A percentile compares a stretch with the other conserved stretches of the same genome.
phyloP scores from a whole-genome alignment of 305 asterid species.

The Fraxinus platypoda region DNA sequence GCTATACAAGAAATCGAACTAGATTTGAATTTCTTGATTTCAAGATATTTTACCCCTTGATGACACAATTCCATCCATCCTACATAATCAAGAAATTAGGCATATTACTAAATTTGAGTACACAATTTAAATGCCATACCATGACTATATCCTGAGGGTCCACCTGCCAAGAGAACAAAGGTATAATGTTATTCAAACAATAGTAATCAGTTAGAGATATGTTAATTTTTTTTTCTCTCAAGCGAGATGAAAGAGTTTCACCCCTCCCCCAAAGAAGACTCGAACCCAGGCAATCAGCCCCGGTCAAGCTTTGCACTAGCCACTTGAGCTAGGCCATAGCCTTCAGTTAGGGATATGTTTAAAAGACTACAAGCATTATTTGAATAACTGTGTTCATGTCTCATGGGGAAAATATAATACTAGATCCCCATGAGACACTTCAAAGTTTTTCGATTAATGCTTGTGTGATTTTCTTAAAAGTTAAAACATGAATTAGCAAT shows the following conservation, averaged over 20 bases:
- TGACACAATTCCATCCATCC: neutral
- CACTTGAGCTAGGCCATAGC: neutral
- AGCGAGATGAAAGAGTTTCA: neutral
- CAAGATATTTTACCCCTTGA: slow-evolving; percentile 7
- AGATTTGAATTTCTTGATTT: slow-evolving; percentile 11
- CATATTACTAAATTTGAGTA: neutral
- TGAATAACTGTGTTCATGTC: neutral
- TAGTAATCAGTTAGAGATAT: neutral
- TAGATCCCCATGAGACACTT: slow-evolving; percentile 10
- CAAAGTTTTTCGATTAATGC: neutral
- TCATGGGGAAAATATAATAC: neutral
- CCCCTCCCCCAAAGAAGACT: neutral
- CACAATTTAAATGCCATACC: slow-evolving; percentile 48
- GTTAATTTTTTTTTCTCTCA: neutral
- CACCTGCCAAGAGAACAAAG: slow-evolving; percentile 56
- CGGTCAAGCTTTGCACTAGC: neutral
- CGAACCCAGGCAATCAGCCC: neutral
- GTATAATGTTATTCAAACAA: slow-evolving; percentile 18
- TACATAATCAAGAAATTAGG: neutral
- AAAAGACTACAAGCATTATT: neutral
- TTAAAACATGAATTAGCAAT: neutral
- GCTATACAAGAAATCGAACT: slow-evolving; percentile 15
- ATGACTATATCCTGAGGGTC: slow-evolving; percentile 97
- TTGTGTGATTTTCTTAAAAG: neutral
- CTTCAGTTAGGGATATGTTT: neutral